Percentiles rank a stretch among this genome's conserved stretches.
Conservation (phyloP, 768 basidiomycete species). For the Butyriboletus loyo region DNA sequence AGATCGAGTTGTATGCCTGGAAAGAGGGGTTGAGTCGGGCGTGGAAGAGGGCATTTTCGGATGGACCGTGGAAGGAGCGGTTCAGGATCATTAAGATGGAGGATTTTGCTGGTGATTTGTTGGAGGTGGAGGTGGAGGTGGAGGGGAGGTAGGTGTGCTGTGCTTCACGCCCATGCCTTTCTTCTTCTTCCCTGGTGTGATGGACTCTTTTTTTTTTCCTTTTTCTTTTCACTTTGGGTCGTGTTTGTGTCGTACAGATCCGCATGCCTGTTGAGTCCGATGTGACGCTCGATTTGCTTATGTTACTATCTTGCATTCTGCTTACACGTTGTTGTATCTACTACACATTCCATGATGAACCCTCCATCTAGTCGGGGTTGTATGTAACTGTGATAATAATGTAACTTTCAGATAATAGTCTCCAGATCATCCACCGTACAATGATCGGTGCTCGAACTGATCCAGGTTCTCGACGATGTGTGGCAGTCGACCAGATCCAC, state of each 20-base stretch:
- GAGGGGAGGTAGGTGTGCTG: constrained; percentile 12
- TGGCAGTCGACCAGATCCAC: too few relatives aligned
- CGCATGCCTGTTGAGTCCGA: background rate
- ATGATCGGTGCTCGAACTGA: background rate
- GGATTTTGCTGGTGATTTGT: constrained; percentile 58
- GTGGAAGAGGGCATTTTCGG: constrained; percentile 74
- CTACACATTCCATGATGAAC: background rate
- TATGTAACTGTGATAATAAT: background rate
- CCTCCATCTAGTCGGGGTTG: background rate
- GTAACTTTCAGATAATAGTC: background rate
- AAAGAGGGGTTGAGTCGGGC: constrained; percentile 76
- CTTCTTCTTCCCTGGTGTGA: background rate
- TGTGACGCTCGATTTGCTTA: constrained; percentile 2
- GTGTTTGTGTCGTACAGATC: background rate
- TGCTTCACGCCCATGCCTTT: background rate
- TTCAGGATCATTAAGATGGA: constrained; percentile 65
- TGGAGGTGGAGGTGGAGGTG: constrained; percentile 39
- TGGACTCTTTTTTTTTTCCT: background rate
- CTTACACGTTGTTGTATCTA: constrained; percentile 14
- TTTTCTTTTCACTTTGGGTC: too few relatives aligned
- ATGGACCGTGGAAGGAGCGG: constrained; percentile 37
- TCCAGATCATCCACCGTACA: background rate
- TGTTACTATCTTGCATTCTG: constrained; percentile 5
- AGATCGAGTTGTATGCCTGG: constrained; percentile 94
- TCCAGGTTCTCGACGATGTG: too few relatives aligned